Evolutionary conservation across 2,329 filamentous ascomycete species (phyloP).

Genomic region (Cryphonectria naterciae): DNA sequence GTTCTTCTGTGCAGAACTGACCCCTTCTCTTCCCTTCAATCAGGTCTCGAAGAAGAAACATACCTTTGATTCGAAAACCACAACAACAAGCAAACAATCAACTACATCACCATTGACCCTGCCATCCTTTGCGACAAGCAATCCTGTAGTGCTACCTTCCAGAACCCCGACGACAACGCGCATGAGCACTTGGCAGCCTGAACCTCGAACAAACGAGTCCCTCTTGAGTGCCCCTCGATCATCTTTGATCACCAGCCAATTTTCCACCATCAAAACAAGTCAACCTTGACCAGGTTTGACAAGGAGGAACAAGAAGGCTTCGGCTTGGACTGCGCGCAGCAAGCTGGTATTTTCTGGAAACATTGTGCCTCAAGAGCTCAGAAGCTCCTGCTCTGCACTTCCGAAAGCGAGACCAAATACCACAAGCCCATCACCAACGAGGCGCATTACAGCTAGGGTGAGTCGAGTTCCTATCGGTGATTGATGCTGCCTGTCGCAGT

Average conservation of each 20-base stretch:
- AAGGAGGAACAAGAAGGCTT: neutral
- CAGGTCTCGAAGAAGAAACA: neutral
- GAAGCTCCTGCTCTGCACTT: neutral
- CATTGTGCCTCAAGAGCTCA: neutral
- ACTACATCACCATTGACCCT: neutral
- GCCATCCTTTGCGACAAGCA: neutral
- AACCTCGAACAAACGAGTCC: neutral
- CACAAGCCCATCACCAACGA: neutral
- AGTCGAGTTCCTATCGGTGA: slow-evolving; percentile 12
- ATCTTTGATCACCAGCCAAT: neutral
- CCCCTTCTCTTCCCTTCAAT: neutral
- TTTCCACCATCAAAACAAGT: neutral
- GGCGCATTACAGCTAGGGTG: slow-evolving; percentile 10
- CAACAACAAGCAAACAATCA: neutral
- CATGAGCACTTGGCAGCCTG: neutral
- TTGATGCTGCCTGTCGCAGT: neutral
- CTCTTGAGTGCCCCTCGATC: neutral
- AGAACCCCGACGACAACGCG: neutral
- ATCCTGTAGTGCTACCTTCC: neutral
- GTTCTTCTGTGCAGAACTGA: neutral
- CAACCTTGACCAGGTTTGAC: neutral
- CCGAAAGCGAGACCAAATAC: slow-evolving; percentile 5
- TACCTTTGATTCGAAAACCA: neutral
- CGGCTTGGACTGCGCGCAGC: neutral
- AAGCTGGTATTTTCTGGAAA: neutral